Percentiles rank a stretch among this genome's conserved stretches.
Conservation (phyloP, 129 eudicot species). For the Artemisia argyi region DNA sequence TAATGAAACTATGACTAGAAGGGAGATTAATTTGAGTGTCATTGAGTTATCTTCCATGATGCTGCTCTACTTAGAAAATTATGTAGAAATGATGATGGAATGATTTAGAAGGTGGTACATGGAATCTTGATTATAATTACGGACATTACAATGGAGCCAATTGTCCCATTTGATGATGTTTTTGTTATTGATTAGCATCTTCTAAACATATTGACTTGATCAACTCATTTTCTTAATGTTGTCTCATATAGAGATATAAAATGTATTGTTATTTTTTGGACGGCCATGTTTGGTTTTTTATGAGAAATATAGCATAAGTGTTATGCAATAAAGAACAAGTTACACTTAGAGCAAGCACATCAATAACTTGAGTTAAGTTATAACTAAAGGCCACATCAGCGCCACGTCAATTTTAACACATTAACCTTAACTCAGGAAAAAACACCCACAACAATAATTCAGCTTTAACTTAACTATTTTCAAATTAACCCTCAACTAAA, state of each 20-base stretch:
- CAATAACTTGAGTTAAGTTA: too few relatives aligned
- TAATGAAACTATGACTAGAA: constrained; percentile 37
- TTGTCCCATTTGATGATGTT: constrained; percentile 35
- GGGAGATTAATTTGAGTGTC: constrained; percentile 43
- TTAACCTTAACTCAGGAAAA: too few relatives aligned
- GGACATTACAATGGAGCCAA: constrained; percentile 42
- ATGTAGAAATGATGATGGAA: constrained; percentile 15
- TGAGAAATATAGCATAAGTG: neutral
- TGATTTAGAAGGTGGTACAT: constrained; percentile 29
- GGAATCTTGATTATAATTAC: constrained; percentile 29
- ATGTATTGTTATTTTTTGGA: neutral
- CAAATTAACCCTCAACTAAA: too few relatives aligned
- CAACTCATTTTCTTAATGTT: constrained; percentile 23
- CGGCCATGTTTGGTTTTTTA: constrained; percentile 11
- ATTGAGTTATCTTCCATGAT: constrained; percentile 38
- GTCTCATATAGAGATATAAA: constrained; percentile 14
- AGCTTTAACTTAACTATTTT: too few relatives aligned
- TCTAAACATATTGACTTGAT: constrained; percentile 24
- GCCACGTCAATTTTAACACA: too few relatives aligned
- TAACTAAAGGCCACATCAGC: too few relatives aligned
- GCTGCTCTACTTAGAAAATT: neutral
- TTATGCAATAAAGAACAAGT: too few relatives aligned
- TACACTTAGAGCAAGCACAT: too few relatives aligned
- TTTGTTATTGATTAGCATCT: constrained; percentile 11
- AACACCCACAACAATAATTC: too few relatives aligned